Evolutionary conservation across 2,329 filamentous ascomycete genomes (phyloP).

Genomic region (Pseudogymnoascus sp.): DNA sequence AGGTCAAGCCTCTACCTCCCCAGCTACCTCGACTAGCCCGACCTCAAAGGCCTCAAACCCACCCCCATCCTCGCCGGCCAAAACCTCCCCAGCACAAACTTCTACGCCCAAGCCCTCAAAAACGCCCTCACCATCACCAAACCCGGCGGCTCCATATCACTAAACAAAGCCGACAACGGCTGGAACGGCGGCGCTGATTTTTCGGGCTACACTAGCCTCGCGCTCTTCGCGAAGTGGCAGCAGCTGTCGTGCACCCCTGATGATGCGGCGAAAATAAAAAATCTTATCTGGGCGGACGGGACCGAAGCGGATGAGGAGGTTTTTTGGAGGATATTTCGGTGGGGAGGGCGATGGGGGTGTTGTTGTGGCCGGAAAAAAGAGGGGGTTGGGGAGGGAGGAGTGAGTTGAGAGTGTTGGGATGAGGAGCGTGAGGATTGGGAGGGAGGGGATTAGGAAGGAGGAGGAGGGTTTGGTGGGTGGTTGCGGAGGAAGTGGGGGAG

Average conservation of each 20-base stretch:
- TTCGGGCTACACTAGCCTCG: constrained; percentile 31
- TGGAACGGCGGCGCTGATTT: constrained; percentile 25
- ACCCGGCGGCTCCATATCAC: neutral
- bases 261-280: constrained; percentile 31
- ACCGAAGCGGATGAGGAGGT: neutral
- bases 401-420: neutral
- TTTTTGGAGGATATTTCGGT: neutral
- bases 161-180: neutral
- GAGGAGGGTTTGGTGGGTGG: constrained; percentile 10
- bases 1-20: constrained; percentile 8
- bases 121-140: constrained; percentile 16
- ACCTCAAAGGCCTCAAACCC: neutral
- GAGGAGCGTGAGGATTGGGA: neutral
- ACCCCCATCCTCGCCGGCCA: neutral
- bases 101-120: constrained; percentile 18
- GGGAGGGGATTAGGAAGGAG: neutral
- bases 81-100: constrained; percentile 7
- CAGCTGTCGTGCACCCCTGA: constrained; percentile 25
- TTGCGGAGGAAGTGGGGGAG: neutral
- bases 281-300: constrained; percentile 31
- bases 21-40: neutral
- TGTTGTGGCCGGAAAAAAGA: neutral
- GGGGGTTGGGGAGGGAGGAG: neutral
- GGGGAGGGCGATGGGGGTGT: neutral
- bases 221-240: constrained; percentile 36